phyloP scores from a whole-genome alignment of 352 stramenopile genomes.

The Ophiocytium majus region DNA sequence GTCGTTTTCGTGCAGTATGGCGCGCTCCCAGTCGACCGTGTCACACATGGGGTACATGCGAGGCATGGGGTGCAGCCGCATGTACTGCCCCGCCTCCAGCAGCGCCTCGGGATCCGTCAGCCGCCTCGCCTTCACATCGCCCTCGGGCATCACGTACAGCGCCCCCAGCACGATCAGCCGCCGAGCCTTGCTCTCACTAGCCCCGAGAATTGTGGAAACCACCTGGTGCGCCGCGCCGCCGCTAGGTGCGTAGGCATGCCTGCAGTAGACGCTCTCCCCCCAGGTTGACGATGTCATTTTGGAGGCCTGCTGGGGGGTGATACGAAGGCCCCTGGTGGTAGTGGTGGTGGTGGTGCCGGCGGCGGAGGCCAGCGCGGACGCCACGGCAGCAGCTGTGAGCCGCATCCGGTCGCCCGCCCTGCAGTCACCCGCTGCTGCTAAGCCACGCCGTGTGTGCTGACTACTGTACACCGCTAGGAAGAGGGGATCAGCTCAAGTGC shows the following conservation, averaged over 20 bases:
- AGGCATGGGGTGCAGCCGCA: conserved; percentile 9
- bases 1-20: conserved; percentile 6
- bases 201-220: not conserved
- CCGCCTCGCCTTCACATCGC: conserved; percentile 20
- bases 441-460: too few relatives aligned
- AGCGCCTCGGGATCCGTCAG: not conserved
- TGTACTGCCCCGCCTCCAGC: not conserved
- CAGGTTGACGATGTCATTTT: conserved; percentile 1
- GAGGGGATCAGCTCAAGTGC: too few relatives aligned
- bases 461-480: too few relatives aligned
- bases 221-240: not conserved
- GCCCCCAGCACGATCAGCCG: conserved; percentile 1
- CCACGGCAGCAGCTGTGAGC: too few relatives aligned
- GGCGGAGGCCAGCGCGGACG: too few relatives aligned
- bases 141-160: conserved; percentile 1
- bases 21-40: conserved; percentile 9
- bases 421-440: too few relatives aligned
- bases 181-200: not conserved
- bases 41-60: not conserved
- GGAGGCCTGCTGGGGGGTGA: too few relatives aligned
- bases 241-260: conserved; percentile 4
- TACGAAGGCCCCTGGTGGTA: too few relatives aligned
- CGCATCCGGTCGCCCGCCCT: too few relatives aligned
- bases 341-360: too few relatives aligned
- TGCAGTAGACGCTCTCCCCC: not conserved